Conservation (phyloP, 768 basidiomycete species). For the Boletus pseudopeckii region DNA sequence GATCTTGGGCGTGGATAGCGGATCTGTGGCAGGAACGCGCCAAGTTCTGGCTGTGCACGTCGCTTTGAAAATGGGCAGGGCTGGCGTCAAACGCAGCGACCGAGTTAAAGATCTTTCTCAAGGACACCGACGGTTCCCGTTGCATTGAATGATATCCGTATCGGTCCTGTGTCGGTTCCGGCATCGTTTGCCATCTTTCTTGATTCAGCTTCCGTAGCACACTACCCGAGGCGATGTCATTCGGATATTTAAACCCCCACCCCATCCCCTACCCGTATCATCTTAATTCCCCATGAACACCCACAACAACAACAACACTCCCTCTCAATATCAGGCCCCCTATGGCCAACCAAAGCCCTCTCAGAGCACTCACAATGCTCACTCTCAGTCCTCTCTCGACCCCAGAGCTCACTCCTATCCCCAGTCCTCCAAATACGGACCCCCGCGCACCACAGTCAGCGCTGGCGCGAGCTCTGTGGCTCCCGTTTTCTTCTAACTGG, state of each 20-base stretch:
- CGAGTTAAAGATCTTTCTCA: conserved; percentile 12
- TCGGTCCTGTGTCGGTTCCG: conserved; percentile 31
- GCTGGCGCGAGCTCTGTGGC: conserved; percentile 49
- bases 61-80: neutral
- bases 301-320: conserved; percentile 22
- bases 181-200: conserved; percentile 20
- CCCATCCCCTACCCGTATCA: neutral
- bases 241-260: conserved; percentile 27
- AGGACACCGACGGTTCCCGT: conserved; percentile 1
- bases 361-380: conserved; percentile 11
- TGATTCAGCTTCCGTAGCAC: conserved; percentile 15
- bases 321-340: conserved; percentile 12
- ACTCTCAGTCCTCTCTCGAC: conserved; percentile 22
- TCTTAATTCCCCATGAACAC: conserved; percentile 20
- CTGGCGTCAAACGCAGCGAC: conserved; percentile 10
- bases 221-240: conserved; percentile 27
- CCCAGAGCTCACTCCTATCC: conserved; percentile 21
- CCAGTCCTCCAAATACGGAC: conserved; percentile 23
- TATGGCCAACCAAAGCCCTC: conserved; percentile 23
- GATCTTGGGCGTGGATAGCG: conserved; percentile 8
- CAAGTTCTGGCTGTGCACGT: conserved; percentile 18
- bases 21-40: conserved; percentile 15
- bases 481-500: conserved; percentile 56
- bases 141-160: conserved; percentile 14
- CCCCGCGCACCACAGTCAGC: conserved; percentile 40